Evolutionary conservation across 106 monocot genomes (phyloP).

Genomic region (Dendrobium nobile): DNA sequence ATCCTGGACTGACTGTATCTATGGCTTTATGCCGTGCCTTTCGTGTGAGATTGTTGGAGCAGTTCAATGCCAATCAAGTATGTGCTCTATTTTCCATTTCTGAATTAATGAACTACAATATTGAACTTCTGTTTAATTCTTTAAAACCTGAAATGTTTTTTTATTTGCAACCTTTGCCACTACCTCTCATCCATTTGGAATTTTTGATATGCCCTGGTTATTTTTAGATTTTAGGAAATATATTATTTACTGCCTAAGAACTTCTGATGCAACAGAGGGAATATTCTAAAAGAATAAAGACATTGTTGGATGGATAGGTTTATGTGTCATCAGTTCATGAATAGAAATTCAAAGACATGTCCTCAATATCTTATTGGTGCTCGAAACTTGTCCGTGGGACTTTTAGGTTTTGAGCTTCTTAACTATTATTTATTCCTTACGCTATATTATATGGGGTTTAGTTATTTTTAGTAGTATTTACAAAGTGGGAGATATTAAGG

Average conservation of each 20-base stretch:
- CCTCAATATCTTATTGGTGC: no score
- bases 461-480: no score
- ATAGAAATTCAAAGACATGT: no score
- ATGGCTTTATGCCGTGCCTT: slow-evolving; percentile 36
- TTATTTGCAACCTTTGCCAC: neutral
- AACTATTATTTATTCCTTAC: no score
- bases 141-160: neutral
- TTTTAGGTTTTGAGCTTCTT: no score
- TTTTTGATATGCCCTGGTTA: neutral
- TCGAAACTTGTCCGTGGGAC: no score
- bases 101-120: neutral
- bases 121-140: neutral
- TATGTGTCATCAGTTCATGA: no score
- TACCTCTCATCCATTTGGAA: neutral
- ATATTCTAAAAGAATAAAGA: neutral
- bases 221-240: neutral
- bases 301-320: neutral
- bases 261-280: neutral
- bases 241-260: neutral
- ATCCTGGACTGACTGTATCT: slow-evolving; percentile 28
- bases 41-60: slow-evolving; percentile 36
- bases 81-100: neutral
- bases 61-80: slow-evolving; percentile 23
- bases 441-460: no score
- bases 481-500: no score